Base-by-base conservation (phyloP, 768 basidiomycete species). In the Trametopsis cervina region DNA sequence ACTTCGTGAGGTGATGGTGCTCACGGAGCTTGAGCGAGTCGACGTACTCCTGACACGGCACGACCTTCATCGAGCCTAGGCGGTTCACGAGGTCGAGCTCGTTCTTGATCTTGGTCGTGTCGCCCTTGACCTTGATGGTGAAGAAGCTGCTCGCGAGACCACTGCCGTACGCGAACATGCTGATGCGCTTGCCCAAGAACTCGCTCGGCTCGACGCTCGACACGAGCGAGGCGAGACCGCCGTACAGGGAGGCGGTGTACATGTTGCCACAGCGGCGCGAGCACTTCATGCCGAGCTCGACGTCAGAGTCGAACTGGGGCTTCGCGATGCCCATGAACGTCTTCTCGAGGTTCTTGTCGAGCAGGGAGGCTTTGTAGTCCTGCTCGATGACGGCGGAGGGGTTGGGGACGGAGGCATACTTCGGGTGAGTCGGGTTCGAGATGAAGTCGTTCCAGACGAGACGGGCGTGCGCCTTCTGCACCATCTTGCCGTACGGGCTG, bases 401-500 rank as follows among this genome's bases (percentile, higher is more conserved):
- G 51, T 80, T 73, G 50, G 87, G 75, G 51, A 91, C 66, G 61
- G 78, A 75, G 52, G 81, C 80, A 60, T 85, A 91, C 46, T 74
- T 75, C 33, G 89, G 70, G 29, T 75, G 72, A 6, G 74, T 68
- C 25, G 96, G 89, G 63, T 81, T 75, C 52, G 81, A 67, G 59
- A 93, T 71, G 76, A 94, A 99, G 72, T 99, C 96, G 66, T 93
- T 89, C 73, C 79, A 93, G 44, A 73, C 72, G 63, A 98, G 72
- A 49, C 96, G 89, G 29, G 89, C 95, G 64, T 95, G 85, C 38
- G 90, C 93, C 71, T 97, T 99, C 66, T 96, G 88, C 46, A 96
- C 94, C 64, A 96, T 89, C 73, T 99, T 99, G 72, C 96, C 95
- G 68, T 97, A 99, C 0, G 96, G 96, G 50, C 85, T 86, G 75